Evolutionary conservation across 768 basidiomycete species (phyloP).

Genomic region (Kwoniella heveanensis): DNA sequence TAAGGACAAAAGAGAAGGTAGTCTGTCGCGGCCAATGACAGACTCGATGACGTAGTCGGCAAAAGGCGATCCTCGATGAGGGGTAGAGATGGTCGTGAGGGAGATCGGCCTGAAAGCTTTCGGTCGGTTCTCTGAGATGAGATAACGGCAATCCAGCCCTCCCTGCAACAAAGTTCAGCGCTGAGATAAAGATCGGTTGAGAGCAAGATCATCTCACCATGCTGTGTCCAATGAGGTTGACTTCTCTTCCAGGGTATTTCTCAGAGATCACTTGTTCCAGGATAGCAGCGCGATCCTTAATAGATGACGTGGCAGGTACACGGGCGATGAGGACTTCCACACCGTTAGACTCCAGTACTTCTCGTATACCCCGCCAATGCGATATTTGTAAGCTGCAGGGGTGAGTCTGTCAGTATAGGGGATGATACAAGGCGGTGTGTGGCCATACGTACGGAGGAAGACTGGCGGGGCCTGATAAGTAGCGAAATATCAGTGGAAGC

Average conservation of each 20-base stretch:
- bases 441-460: conserved; percentile 48
- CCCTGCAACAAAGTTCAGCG: conserved; percentile 62
- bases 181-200: neutral
- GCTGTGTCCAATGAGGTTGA: conserved; percentile 88
- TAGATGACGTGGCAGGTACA: conserved; percentile 88
- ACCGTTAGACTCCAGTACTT: conserved; percentile 85
- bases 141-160: conserved; percentile 86
- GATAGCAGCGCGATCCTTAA: conserved; percentile 83
- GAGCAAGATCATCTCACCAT: conserved; percentile 63
- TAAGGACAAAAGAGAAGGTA: conserved; percentile 57
- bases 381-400: conserved; percentile 76
- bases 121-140: conserved; percentile 77
- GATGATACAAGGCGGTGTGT: too few species aligned
- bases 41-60: conserved; percentile 69
- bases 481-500: conserved; percentile 4
- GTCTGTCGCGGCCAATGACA: conserved; percentile 55
- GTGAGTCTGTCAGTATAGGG: conserved; percentile 5
- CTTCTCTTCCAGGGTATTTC: conserved; percentile 74
- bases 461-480: conserved; percentile 42
- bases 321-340: conserved; percentile 88
- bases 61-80: conserved; percentile 90
- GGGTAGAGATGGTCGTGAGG: conserved; percentile 91
- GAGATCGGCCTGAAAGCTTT: conserved; percentile 79
- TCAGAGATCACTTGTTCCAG: conserved; percentile 79
- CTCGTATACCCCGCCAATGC: conserved; percentile 96